Evolutionary conservation across 352 stramenopile species (phyloP), one percentile per base, ranked within the genome.

Genomic region (Phytophthora aleatoria): DNA sequence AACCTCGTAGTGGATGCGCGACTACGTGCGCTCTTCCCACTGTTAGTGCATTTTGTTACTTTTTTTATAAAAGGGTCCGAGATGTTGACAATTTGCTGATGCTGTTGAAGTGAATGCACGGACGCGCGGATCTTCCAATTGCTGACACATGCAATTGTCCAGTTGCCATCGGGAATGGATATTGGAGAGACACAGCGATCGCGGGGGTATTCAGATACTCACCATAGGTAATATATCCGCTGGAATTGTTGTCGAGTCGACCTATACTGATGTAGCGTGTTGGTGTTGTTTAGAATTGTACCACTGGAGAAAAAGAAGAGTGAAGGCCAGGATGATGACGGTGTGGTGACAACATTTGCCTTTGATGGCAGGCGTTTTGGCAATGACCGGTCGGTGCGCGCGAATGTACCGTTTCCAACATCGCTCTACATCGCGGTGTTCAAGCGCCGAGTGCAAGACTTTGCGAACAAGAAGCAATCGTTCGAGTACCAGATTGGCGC

Each of bases 91-190:
- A 49, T 47, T 11, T 45, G 20, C 26, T 31, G 15, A 5, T 45
- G 6, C 15, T 39, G n/a, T 13, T 41, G 16, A 59, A 88, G 76
- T 43, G 49, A 60, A 16, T 79, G 52, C 50, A 72, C 69, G 10
- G 82, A 92, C 47, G 85, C 76, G 31, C 81, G 83, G 28, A 63
- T 92, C 50, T 89, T 71, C 56, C 83, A 92, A 60, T 57, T 92
- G 49, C 67, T 92, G 49, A 65, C 81, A 5, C 83, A 85, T 54
- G 76, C 74, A 16, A 68, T 90, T 31, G 76, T 74, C 13, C 73
- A 72, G 2, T 61, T 90, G 28, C 83, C 83, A 9, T 83, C 79
- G 3, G 87, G 76, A 31, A 81, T 77, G n/a, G 79, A 90, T 41
- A 53, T 90, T 20, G 54, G 69, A 12, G 63, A 76, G 26, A 91